Base-by-base conservation (phyloP, 2,329 filamentous ascomycete genomes). In the Cryphonectria carpinicola region DNA sequence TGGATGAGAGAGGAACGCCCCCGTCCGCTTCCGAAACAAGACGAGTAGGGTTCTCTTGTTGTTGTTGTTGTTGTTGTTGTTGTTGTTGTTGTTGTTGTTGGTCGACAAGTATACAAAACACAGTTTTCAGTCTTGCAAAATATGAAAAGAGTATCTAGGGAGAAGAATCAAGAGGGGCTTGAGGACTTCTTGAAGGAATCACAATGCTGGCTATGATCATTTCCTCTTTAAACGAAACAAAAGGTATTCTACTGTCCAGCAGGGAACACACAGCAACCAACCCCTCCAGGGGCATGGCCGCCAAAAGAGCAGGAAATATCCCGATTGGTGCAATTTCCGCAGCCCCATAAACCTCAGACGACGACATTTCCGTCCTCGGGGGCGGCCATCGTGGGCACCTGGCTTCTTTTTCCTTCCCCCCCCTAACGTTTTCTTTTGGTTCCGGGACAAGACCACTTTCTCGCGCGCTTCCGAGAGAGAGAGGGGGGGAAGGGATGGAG, bases 321-420 rank as follows among this genome's bases (percentile, higher is more conserved):
- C 68, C 70, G 61, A 70, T 72, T 72, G 70, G 70, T 70, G 65
- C 70, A 66, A 69, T 71, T 69, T 65, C 49, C 19, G 25, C 58
- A 32, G n/a, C 32, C 60, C 67, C 65, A 61, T 70, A 41, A 72
- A 72, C 28, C 65, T 72, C 68, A 70, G 69, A 72, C 70, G 65
- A 70, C 61, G 62, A 49, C 46, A 43, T 43, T 43, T 13, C 56
- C 39, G 60, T 41, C 65, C 54, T 52, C 11, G 37, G 58, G 22
- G 22, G 43, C 46, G 46, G 64, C 13, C 67, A 72, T 65, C 68
- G 49, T 62, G 46, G 52, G 22, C 37, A 70, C 54, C 70, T 60
- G 70, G 68, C 28, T 39, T 10, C 11, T 39, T 49, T 7, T n/a
- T 58, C 60, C 67, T 70, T 65, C 68, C 68, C 28, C 28, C 28